Evolutionary conservation across 257 asterid species (phyloP), one percentile per base, ranked within the genome.

Genomic region (Jasminum sambac): DNA sequence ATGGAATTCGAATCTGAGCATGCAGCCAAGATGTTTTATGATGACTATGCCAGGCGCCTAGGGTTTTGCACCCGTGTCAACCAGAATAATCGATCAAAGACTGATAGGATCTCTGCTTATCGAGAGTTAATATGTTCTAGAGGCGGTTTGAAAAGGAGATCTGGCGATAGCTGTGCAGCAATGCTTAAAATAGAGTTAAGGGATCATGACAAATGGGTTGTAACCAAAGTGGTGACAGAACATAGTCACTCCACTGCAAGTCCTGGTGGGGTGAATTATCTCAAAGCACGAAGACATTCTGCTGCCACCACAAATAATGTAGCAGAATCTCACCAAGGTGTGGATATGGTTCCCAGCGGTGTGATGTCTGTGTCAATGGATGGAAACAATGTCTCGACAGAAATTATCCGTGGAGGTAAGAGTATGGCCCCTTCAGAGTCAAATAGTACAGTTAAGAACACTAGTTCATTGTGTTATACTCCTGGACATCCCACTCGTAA

Each of bases 311-410:
- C 77, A 42, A 84, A 82, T 72, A 76, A 79, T 70, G 82, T 50
- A 21, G 70, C 79, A 16, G 90, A 78, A 77, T 69, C 74, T 76
- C 74, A 76, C 82, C 85, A 82, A 63, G 83, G 81, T 16, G 65
- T 62, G 40, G 86, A 77, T 50, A 21, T 70, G 59, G 89, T 88
- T 78, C 98, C 96, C 43, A 87, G 91, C 80, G 98, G 95, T 39
- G 66, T 81, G 64, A 89, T 89, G 94, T 80, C 78, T 79, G 90
- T 86, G n/a, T 88, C 98, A 42, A 60, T 90, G 76, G 84, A 88
- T 64, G 94, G 92, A 62, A 83, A 80, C 62, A 72, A 36, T 52
- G 75, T 79, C 52, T 74, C 82, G 37, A 64, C 82, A 42, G 91
- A 86, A 58, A 68, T 69, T 19, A 82, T 71, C 80, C 74, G 68